Evolutionary conservation across 2,329 filamentous ascomycete genomes (phyloP).

Genomic region (Epichloe bromicola): DNA sequence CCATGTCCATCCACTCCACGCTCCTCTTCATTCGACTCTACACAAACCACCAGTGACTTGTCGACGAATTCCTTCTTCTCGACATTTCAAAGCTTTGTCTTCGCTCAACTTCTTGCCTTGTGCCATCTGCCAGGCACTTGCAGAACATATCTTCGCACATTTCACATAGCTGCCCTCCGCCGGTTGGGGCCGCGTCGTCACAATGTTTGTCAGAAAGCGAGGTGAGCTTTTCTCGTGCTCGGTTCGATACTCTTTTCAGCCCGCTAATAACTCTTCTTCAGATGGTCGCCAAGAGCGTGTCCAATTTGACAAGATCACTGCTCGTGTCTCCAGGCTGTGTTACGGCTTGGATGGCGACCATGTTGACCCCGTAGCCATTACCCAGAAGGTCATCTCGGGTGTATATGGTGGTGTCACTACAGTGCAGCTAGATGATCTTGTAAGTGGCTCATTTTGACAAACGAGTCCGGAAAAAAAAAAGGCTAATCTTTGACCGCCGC

Average conservation of each 20-base stretch:
- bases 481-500: conserved; percentile 1
- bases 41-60: conserved; percentile 8
- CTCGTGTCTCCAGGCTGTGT: conserved; percentile 91
- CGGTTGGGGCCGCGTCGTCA: conserved; percentile 15
- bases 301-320: conserved; percentile 99
- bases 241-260: neutral
- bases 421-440: conserved; percentile 89
- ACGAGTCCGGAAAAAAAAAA: neutral
- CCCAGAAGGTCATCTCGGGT: conserved; percentile 97
- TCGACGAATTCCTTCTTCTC: conserved; percentile 3
- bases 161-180: conserved; percentile 11
- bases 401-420: conserved; percentile 98
- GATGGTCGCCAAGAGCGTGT: conserved; percentile 99
- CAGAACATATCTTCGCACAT: conserved; percentile 13
- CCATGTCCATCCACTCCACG: conserved; percentile 8
- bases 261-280: conserved; percentile 27
- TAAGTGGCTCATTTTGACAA: conserved; percentile 35
- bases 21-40: conserved; percentile 10
- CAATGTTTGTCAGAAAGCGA: conserved; percentile 52
- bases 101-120: neutral
- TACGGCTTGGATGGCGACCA: conserved; percentile 92
- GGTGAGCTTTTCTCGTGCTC: conserved; percentile 29
- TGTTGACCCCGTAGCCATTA: conserved; percentile 95
- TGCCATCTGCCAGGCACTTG: conserved; percentile 13
- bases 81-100: neutral